Percentiles rank a stretch among this genome's conserved stretches.
These are phyloP conservation scores for Erythrophleum fordii DNA, from an alignment of 306 rosid species.

Conservation along the genomic window DNA sequence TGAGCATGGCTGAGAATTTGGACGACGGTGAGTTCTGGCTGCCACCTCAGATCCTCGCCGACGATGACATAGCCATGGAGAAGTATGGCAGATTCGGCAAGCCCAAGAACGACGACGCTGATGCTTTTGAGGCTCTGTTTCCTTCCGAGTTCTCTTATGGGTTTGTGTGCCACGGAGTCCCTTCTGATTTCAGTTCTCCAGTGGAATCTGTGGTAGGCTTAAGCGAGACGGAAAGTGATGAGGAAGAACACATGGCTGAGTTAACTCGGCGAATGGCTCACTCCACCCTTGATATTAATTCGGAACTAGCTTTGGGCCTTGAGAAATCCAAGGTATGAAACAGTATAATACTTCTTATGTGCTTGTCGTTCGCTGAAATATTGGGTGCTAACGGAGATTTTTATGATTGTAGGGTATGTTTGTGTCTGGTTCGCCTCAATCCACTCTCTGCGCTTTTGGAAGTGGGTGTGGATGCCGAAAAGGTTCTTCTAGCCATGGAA, in stretches of 20 bases:
- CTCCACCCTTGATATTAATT: conserved; percentile 49
- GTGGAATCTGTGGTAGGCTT: conserved; percentile 59
- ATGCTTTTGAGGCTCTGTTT: conserved; percentile 13
- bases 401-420: conserved; percentile 36
- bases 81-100: neutral
- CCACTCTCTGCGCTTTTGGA: conserved; percentile 60
- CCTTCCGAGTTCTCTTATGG: conserved; percentile 45
- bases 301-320: conserved; percentile 9
- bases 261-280: conserved; percentile 64
- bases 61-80: conserved; percentile 42
- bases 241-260: conserved; percentile 67
- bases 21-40: conserved; percentile 81
- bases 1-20: conserved; percentile 54
- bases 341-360: neutral
- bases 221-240: conserved; percentile 81
- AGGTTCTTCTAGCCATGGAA: conserved; percentile 60
- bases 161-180: conserved; percentile 29
- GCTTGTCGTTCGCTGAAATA: neutral
- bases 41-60: conserved; percentile 62
- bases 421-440: conserved; percentile 64
- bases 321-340: conserved; percentile 50
- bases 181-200: conserved; percentile 56
- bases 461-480: conserved; percentile 54
- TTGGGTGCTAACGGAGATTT: neutral
- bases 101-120: conserved; percentile 26